Base-by-base conservation (phyloP, 345 rosid genomes). In the Eutrema heterophyllum region DNA sequence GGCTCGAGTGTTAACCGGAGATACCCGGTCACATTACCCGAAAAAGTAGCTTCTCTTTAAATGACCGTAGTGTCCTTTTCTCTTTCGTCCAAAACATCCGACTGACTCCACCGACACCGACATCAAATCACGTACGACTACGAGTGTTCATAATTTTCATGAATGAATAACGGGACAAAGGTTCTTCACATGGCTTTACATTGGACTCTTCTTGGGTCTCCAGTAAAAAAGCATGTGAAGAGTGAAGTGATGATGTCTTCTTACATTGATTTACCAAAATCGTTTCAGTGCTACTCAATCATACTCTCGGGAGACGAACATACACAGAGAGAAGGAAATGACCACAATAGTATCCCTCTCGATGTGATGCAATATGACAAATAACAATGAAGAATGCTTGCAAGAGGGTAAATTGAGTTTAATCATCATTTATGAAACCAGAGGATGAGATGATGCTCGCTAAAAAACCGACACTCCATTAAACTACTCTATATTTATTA, bases 1-100 rank as follows among this genome's bases (percentile, higher is more conserved):
- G 80, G 76, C 54, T 70, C 43, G 67, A 64, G 39, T 55, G 52
- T 55, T 54, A 24, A 76, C 71, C 16, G 80, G 75, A 5, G 55
- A 70, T 70, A 58, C 48, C 71, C 80, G 67, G 80, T 76, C 24
- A 70, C 29, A 27, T 46, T 27, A 33, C 48, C 73, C 11, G 15
- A 35, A 40, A 26, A 61, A 33, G 16, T 68, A 33, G 43, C 49
- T 52, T 43, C 58, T 61, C 33, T 52, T 58, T 32, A 58, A 57
- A 59, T 60, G 46, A 59, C 58, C 32, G 9, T 58, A 40, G 11
- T 50, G 69, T 29, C 43, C 21, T 58, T 50, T 59, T 67, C 54
- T 41, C 60, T 58, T 49, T 32, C 18, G 65, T 29, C 39, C 9
- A 27, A 65, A 52, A 18, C 61, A 65, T 74, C 48, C 7, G 48